phyloP scores from a whole-genome alignment of 768 basidiomycete species.

The Auricularia auricula-judae region DNA sequence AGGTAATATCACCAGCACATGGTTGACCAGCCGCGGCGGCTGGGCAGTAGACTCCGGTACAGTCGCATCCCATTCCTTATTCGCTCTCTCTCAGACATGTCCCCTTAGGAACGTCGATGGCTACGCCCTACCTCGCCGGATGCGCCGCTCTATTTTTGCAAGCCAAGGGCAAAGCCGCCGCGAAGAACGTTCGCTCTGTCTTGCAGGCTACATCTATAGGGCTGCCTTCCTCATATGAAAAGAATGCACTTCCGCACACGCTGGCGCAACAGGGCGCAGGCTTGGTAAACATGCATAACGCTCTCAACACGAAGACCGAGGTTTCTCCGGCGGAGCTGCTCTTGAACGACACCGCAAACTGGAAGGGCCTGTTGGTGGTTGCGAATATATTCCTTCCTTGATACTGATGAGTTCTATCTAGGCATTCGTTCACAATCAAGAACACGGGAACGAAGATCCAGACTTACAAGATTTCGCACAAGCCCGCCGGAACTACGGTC shows the following conservation, averaged over 20 bases:
- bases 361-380: slow-evolving; percentile 15
- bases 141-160: slow-evolving; percentile 31
- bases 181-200: slow-evolving; percentile 24
- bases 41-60: slow-evolving; percentile 20
- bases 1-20: slow-evolving; percentile 34
- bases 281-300: slow-evolving; percentile 45
- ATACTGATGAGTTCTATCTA: neutral
- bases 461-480: slow-evolving; percentile 29
- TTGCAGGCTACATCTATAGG: slow-evolving; percentile 39
- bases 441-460: slow-evolving; percentile 37
- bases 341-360: slow-evolving; percentile 54
- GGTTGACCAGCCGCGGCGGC: slow-evolving; percentile 28
- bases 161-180: slow-evolving; percentile 26
- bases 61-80: too few relatives aligned
- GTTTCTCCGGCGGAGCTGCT: slow-evolving; percentile 47
- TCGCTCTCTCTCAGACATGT: too few relatives aligned
- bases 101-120: slow-evolving; percentile 23
- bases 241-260: slow-evolving; percentile 40
- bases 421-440: slow-evolving; percentile 17
- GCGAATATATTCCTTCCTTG: neutral
- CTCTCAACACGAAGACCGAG: slow-evolving; percentile 39
- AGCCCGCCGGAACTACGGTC: slow-evolving; percentile 17
- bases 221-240: slow-evolving; percentile 33
- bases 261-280: slow-evolving; percentile 45
- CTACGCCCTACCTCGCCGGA: slow-evolving; percentile 21